These are phyloP conservation scores for Cystobasidium onofrii DNA, from an alignment of 768 basidiomycete genomes.

Conservation along the genomic window DNA sequence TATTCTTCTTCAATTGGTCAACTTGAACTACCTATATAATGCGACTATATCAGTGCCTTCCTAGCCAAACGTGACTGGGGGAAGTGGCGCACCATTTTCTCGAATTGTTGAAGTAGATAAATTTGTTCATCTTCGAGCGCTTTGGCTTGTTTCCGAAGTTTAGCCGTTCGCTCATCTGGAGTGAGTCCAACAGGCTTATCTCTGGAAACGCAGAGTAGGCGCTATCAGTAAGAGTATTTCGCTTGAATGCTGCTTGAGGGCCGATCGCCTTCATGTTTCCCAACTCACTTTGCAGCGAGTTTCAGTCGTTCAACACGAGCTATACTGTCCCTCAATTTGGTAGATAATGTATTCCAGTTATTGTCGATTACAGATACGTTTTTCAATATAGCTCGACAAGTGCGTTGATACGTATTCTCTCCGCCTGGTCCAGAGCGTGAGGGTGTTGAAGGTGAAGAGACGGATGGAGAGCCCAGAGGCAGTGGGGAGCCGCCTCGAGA, in stretches of 20 bases:
- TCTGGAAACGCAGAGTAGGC: background rate
- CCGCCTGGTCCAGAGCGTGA: background rate
- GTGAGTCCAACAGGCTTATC: background rate
- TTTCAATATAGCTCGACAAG: constrained; percentile 8
- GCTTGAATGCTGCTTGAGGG: background rate
- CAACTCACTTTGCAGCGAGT: background rate
- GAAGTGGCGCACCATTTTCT: constrained; percentile 1
- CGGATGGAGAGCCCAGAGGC: background rate
- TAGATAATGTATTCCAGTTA: constrained; percentile 2
- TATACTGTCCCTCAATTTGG: background rate
- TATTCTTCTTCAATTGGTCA: background rate
- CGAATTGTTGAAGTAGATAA: background rate
- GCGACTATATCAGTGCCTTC: background rate
- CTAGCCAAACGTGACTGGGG: too few species aligned
- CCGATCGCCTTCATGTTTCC: background rate
- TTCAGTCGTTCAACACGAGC: background rate
- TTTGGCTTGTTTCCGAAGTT: background rate
- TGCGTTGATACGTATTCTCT: constrained; percentile 15
- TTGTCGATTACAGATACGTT: background rate
- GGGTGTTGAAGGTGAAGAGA: constrained; percentile 6
- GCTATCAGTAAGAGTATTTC: background rate
- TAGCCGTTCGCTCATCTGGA: background rate
- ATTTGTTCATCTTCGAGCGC: constrained; percentile 2
- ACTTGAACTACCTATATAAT: background rate
- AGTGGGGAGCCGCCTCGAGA: background rate